A percentile compares a stretch with the other conserved stretches of the same genome.
Evolutionary conservation across 2,329 filamentous ascomycete genomes (phyloP).

Genomic region (Neonectria hederae): DNA sequence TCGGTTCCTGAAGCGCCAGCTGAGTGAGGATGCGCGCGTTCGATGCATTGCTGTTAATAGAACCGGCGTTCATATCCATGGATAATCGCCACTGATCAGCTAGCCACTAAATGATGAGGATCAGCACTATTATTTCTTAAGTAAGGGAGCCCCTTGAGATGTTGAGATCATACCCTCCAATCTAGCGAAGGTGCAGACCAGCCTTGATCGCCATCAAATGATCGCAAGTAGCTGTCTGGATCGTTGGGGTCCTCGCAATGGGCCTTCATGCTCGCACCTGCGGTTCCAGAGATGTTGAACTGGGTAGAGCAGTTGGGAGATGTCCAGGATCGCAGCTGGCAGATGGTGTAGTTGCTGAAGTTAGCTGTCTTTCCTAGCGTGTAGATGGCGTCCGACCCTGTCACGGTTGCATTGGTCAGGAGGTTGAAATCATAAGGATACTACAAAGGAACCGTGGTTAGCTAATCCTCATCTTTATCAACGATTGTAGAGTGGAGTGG

Average conservation of each 20-base stretch:
- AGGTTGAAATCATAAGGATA: conserved; percentile 73
- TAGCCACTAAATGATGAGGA: conserved; percentile 51
- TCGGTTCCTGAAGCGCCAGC: conserved; percentile 53
- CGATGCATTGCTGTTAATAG: conserved; percentile 64
- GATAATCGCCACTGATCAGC: conserved; percentile 63
- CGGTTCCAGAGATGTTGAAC: conserved; percentile 64
- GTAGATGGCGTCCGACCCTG: conserved; percentile 66
- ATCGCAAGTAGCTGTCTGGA: conserved; percentile 62
- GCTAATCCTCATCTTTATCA: background rate
- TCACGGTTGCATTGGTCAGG: conserved; percentile 62
- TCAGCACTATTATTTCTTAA: background rate
- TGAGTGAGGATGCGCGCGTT: conserved; percentile 67
- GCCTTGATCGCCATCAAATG: conserved; percentile 43
- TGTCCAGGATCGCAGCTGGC: conserved; percentile 70
- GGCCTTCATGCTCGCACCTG: conserved; percentile 67
- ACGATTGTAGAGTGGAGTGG: conserved; percentile 16
- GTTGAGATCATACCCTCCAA: conserved; percentile 54
- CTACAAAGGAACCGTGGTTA: conserved; percentile 41
- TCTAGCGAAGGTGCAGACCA: conserved; percentile 52
- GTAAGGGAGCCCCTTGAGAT: background rate
- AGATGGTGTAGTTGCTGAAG: conserved; percentile 69
- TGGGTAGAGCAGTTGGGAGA: conserved; percentile 73
- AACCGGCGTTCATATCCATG: conserved; percentile 65
- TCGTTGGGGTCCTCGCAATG: conserved; percentile 69
- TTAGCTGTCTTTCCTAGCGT: conserved; percentile 63